Evolutionary conservation across 106 monocot genomes (phyloP).

Genomic region (Allium cepa): DNA sequence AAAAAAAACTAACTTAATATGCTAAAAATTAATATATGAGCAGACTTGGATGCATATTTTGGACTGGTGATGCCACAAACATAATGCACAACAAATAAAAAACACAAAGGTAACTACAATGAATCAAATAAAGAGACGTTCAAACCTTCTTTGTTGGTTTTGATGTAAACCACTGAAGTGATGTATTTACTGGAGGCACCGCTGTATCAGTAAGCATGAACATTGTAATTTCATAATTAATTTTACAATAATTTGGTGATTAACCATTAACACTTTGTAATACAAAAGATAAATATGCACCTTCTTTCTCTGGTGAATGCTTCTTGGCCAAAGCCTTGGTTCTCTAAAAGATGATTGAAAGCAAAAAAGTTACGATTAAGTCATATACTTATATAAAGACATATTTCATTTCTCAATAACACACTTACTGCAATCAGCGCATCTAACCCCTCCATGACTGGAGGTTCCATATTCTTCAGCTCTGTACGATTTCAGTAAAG

Average conservation of each 20-base stretch:
- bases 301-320: constrained; percentile 36
- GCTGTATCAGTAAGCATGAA: too few relatives aligned
- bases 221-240: too few relatives aligned
- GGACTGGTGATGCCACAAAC: too few relatives aligned
- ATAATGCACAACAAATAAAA: background rate
- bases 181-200: constrained; percentile 14
- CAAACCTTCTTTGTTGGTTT: constrained; percentile 83
- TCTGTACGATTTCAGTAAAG: constrained; percentile 17
- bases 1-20: too few relatives aligned
- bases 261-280: too few relatives aligned
- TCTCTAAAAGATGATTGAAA: constrained; percentile 27
- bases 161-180: constrained; percentile 56
- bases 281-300: constrained; percentile 14
- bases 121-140: background rate
- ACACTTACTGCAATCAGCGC: constrained; percentile 51
- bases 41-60: too few relatives aligned
- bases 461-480: constrained; percentile 47
- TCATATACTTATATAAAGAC: too few relatives aligned
- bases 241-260: too few relatives aligned
- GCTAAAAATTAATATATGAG: too few relatives aligned
- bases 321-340: constrained; percentile 41
- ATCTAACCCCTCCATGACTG: constrained; percentile 84
- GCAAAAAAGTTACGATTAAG: too few relatives aligned
- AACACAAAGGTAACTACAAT: background rate
- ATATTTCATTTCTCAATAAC: background rate